Conservation (phyloP, 1,284 basidiomycete genomes). For the Ustilago shanxiensis region DNA sequence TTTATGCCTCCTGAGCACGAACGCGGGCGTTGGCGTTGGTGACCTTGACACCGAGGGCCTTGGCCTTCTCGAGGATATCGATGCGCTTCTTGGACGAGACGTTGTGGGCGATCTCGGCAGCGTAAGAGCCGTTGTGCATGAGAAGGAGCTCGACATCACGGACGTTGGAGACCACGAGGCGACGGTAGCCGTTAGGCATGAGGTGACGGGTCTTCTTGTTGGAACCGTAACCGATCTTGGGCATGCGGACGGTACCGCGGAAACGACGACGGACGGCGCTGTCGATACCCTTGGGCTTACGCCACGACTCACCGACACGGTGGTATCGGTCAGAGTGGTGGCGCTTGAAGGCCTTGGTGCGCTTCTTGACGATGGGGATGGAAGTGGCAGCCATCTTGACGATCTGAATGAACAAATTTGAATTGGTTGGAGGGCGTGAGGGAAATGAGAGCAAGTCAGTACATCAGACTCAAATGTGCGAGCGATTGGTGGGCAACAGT, state of each 20-base stretch:
- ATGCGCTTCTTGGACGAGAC: slow-evolving; percentile 97
- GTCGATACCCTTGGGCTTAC: slow-evolving; percentile 70
- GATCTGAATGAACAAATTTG: slow-evolving; percentile 18
- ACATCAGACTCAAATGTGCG: background rate
- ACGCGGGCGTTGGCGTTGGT: slow-evolving; percentile 95
- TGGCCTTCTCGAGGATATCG: slow-evolving; percentile 84
- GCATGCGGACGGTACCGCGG: slow-evolving; percentile 65
- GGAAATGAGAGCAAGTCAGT: slow-evolving; percentile 14
- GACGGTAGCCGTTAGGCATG: slow-evolving; percentile 70
- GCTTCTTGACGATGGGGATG: slow-evolving; percentile 70
- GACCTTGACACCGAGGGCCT: slow-evolving; percentile 75
- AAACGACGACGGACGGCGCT: slow-evolving; percentile 67
- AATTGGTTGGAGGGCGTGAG: slow-evolving; percentile 7
- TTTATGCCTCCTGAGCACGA: slow-evolving; percentile 88
- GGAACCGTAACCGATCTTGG: slow-evolving; percentile 70
- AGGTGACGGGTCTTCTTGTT: slow-evolving; percentile 71
- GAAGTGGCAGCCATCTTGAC: slow-evolving; percentile 67
- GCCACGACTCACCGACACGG: slow-evolving; percentile 67
- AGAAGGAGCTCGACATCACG: slow-evolving; percentile 69
- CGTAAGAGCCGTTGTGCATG: slow-evolving; percentile 91
- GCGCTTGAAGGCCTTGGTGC: slow-evolving; percentile 69
- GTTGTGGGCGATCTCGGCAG: slow-evolving; percentile 96
- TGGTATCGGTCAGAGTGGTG: slow-evolving; percentile 70
- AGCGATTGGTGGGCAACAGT: background rate
- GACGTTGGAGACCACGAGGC: slow-evolving; percentile 68